Evolutionary conservation across 345 rosid genomes (phyloP).

Genomic region (Murraya paniculata): DNA sequence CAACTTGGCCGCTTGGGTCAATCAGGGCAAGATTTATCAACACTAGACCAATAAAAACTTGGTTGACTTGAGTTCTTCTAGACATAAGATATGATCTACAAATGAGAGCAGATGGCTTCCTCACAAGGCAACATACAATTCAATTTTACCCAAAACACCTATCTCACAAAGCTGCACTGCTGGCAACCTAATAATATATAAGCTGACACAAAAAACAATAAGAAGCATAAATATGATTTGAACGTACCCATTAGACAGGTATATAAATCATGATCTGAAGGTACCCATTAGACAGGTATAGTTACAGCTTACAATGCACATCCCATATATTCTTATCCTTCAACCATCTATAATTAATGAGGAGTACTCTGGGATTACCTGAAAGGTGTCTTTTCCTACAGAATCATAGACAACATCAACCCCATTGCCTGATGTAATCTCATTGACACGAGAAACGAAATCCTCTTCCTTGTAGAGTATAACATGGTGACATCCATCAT

Average conservation of each 20-base stretch:
- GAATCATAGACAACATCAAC: slow-evolving; percentile 91
- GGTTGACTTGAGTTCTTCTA: not conserved
- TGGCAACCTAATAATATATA: not conserved
- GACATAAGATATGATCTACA: not conserved
- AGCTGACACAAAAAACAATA: not conserved
- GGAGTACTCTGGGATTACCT: slow-evolving; percentile 39
- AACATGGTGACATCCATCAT: slow-evolving; percentile 91
- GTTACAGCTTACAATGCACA: not conserved
- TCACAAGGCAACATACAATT: not conserved
- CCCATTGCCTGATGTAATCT: slow-evolving; percentile 76
- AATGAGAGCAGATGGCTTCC: not conserved
- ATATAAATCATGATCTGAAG: too few species aligned
- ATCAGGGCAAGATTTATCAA: not conserved
- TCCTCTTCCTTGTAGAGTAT: slow-evolving; percentile 76
- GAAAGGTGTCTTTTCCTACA: slow-evolving; percentile 85
- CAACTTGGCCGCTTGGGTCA: not conserved
- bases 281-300: not conserved
- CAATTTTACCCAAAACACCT: not conserved
- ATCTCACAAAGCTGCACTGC: not conserved
- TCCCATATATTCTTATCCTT: not conserved
- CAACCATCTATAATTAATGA: not conserved
- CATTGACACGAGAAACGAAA: slow-evolving; percentile 69
- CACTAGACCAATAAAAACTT: not conserved
- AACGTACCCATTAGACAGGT: not conserved
- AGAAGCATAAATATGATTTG: not conserved